Conservation (phyloP, 2,329 filamentous ascomycete species). For the Mariannaea sp. region DNA sequence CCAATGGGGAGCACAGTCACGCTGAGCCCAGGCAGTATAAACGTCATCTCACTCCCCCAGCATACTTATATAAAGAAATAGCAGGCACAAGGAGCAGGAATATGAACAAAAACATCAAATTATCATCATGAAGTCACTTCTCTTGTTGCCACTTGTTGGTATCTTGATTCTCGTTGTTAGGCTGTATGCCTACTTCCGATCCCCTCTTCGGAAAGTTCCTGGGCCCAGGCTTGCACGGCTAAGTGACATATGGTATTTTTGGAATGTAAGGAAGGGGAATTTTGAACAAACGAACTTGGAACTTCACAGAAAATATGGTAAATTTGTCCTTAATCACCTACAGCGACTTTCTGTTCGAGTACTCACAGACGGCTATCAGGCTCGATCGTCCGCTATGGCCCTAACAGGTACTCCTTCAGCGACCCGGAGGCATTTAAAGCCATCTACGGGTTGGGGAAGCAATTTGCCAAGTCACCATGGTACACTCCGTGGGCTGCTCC, state of each 20-base stretch:
- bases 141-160: not conserved
- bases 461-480: slow-evolving; percentile 43
- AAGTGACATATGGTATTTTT: slow-evolving; percentile 39
- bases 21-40: too few species aligned
- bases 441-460: slow-evolving; percentile 40
- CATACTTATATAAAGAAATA: too few species aligned
- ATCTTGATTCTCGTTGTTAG: slow-evolving; percentile 1
- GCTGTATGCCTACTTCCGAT: slow-evolving; percentile 13
- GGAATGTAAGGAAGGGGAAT: slow-evolving; percentile 29
- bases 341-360: not conserved
- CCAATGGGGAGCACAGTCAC: too few species aligned
- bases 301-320: slow-evolving; percentile 40
- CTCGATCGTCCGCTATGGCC: slow-evolving; percentile 52
- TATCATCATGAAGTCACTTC: not conserved
- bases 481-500: slow-evolving; percentile 38
- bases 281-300: slow-evolving; percentile 38
- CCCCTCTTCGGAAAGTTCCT: slow-evolving; percentile 33
- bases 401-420: slow-evolving; percentile 53
- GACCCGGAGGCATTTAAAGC: slow-evolving; percentile 46
- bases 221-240: slow-evolving; percentile 38
- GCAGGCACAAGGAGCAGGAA: not conserved
- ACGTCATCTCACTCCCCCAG: too few species aligned
- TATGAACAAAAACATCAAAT: too few species aligned
- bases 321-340: fast-evolving
- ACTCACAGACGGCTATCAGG: slow-evolving; percentile 10